These are phyloP conservation scores for Hagleromyces aurorensis DNA, from an alignment of 805 yeast species.

Conservation along the genomic window DNA sequence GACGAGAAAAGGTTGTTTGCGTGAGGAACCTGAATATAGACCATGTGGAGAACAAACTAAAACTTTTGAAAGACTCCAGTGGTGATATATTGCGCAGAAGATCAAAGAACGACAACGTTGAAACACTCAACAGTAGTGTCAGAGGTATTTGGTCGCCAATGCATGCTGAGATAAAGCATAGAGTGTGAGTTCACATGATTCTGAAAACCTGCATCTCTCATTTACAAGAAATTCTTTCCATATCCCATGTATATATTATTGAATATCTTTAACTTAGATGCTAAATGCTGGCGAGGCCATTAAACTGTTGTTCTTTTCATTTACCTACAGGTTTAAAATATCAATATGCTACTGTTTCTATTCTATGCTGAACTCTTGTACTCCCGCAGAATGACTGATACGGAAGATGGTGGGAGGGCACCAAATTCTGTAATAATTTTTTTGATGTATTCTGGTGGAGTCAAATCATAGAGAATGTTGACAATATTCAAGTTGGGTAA, in stretches of 20 bases:
- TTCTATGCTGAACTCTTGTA: constrained; percentile 46
- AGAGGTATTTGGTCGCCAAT: constrained; percentile 98
- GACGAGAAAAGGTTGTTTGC: constrained; percentile 54
- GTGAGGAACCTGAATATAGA: constrained; percentile 62
- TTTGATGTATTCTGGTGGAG: constrained; percentile 89
- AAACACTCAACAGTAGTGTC: constrained; percentile 70
- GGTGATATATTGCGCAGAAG: constrained; percentile 55
- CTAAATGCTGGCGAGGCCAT: no score
- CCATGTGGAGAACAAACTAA: constrained; percentile 57
- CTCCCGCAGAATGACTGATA: constrained; percentile 92
- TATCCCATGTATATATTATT: background rate
- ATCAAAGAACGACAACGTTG: constrained; percentile 67
- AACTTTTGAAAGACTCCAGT: constrained; percentile 55
- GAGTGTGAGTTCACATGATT: constrained; percentile 8
- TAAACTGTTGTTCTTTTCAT: no score
- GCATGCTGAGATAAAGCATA: constrained; percentile 40
- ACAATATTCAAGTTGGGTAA: constrained; percentile 60
- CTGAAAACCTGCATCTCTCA: background rate
- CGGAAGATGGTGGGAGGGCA: constrained; percentile 95
- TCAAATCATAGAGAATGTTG: constrained; percentile 85
- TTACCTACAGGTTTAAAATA: constrained; percentile 1
- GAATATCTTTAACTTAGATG: constrained; percentile 1
- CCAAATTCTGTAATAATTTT: constrained; percentile 96
- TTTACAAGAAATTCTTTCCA: background rate
- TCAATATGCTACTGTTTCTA: constrained; percentile 2